Base-by-base conservation (phyloP, 306 rosid genomes). In the Vachellia collinsii region DNA sequence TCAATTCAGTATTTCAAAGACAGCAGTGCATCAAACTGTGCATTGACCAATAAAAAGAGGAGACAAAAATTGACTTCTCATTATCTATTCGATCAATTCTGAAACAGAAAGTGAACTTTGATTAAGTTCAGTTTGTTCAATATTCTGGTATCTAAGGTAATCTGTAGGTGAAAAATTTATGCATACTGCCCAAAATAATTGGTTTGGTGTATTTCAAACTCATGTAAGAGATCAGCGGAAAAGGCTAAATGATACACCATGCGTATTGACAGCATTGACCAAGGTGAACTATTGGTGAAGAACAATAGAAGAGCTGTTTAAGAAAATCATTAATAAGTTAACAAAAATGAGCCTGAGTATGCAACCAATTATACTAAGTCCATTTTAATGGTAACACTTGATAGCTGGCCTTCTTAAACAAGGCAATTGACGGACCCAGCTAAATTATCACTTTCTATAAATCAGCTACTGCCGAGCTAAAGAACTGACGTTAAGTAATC, bases 171-270 rank as follows among this genome's bases (percentile, higher is more conserved):
- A 9, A 76, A 78, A 50, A 51, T 42, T 66, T 46, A 66, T 10
- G 19, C 62, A 70, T 65, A 41, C 79, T 13, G 70, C 22, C 77
- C 66, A 66, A 69, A 36, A 74, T 23, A 68, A 68, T 58, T 41
- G 37, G 66, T 81, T 72, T 58, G 51, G 4, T 16, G 22, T 19
- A 12, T 1, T 56, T 65, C 39, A 29, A 38, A 36, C 43, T 25
- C 11, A 23, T 42, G 39, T 7, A 14, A 22, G 11, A 17, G 69
- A 47, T 53, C 63, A 63, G 11, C 10, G 25, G 29, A 3, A 23
- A 81, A 63, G 22, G 41, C 36, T 76, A 76, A 68, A 36, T 58
- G 12, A 69, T 36, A 17, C 50, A 50, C 72, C 23, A 11, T 56
- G 63, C 23, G 37, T 70, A 38, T 25, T 1, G 38, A 68, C 61